Evolutionary conservation across 805 yeast genomes (phyloP), one percentile per base, ranked within the genome.

Genomic region (Saturnispora sanitii): DNA sequence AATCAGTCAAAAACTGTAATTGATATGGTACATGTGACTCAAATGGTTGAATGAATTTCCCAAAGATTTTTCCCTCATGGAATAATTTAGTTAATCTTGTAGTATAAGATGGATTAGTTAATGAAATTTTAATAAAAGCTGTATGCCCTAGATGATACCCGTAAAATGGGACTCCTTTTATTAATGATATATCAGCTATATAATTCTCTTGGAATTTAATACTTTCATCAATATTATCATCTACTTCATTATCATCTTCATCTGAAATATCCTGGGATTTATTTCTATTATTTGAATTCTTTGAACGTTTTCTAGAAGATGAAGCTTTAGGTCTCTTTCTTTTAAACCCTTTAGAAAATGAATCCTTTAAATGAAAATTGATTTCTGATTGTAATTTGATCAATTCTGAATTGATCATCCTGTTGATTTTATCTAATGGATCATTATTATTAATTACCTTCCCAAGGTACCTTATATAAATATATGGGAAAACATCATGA

Each of bases 401-500:
- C 38, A 46, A 25, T 23, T 41, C 47, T 11, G 19, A 6, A 15
- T 58, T 47, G 22, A 33, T 18, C 19, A 79, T 58, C 41, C 65
- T 64, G 15, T 55, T 53, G 11, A 52, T 42, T 6, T 65, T 49
- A 2, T 47, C 49, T 4, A 47, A 42, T 4, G 60, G 45, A 9
- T 45, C 25, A 27, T 11, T 13, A 6, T 18, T n/a, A 16, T 27
- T 21, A 20, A 39, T 19, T 5, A 29, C 33, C 27, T 27, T 39
- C 4, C 42, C 42, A 32, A 39, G 18, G n/a, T 39, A 39, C 22
- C 42, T 17, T 2, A 88, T 65, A 53, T 71, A 87, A 2, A 90
- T 49, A 53, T 90, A 92, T 0, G 97, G 98, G 48, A 70, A 84
- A 16, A 74, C 73, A 30, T 90, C 88, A 61, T 88, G 97, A 8